Evolutionary conservation across 139 green algal species (phyloP), one percentile per base, ranked within the genome.

Genomic region (Micromonas commoda): DNA sequence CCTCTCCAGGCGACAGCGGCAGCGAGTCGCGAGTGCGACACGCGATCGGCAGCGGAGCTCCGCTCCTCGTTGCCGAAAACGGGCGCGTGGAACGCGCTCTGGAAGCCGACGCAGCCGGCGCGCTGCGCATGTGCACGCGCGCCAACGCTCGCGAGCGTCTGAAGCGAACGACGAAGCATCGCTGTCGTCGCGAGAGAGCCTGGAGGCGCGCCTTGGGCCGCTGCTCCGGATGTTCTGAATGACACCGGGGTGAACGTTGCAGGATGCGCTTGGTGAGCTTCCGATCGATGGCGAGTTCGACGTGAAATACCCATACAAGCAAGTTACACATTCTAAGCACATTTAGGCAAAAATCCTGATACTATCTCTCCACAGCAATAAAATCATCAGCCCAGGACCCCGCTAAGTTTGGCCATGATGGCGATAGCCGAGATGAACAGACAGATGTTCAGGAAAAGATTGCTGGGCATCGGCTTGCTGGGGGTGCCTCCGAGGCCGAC

Each of bases 391-490:
- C 45, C 45, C 45, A 57, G 21, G 20, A 68, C 53, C 20, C 80
- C 80, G n/a, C 67, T 34, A 54, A 84, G 39, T 24, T 85, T 83
- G 16, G 61, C 70, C 5, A 85, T 23, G n/a, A 83, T 67, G 20
- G 71, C 77, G 34, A 85, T 28, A 26, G 82, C 77, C 0, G 29
- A 37, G 24, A 85, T 37, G 3, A 32, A 65, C 24, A 85, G 57
- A 3, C 81, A 81, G 35, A 85, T 83, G 39, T 85, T 80, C 13
- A 85, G 73, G 34, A 86, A 86, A 24, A 86, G 84, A 32, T 86
- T 86, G 35, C 29, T 64, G 26, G 39, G 34, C 31, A 85, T 66
- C 2, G 82, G 77, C 28, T 61, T 75, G 37, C 78, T 73, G 2
- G 82, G 81, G 5, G 73, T 65, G 21, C 83, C 83, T n/a, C 83